Percentiles rank a stretch among this genome's conserved stretches.
These are phyloP conservation scores for Danielozyma ontarioensis DNA, from an alignment of 805 yeast species.

Conservation along the genomic window DNA sequence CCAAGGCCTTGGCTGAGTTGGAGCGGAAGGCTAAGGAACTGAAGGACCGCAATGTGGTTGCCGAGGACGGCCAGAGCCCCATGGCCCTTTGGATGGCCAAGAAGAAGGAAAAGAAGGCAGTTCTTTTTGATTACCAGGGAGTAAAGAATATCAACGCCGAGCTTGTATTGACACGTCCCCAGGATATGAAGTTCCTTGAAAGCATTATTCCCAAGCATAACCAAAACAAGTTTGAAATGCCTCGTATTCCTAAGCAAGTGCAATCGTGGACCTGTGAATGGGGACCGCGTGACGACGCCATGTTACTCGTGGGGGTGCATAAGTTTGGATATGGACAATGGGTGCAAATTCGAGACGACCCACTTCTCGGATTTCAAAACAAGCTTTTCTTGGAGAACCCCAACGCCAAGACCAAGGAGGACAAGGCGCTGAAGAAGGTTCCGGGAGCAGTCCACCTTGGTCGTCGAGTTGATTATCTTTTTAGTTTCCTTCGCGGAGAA, in stretches of 20 bases:
- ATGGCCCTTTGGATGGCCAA: slow-evolving; percentile 54
- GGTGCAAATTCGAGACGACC: slow-evolving; percentile 93
- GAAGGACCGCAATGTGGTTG: slow-evolving; percentile 36
- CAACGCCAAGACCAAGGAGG: slow-evolving; percentile 10
- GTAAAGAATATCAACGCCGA: slow-evolving; percentile 92
- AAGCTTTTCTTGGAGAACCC: slow-evolving; percentile 63
- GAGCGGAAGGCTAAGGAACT: slow-evolving; percentile 58
- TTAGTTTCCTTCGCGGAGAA: slow-evolving; percentile 63
- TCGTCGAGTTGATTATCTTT: slow-evolving; percentile 84
- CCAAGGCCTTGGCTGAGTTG: slow-evolving; percentile 48
- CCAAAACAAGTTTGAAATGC: slow-evolving; percentile 56
- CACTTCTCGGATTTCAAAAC: slow-evolving; percentile 77
- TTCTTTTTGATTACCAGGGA: slow-evolving; percentile 80
- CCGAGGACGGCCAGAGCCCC: slow-evolving; percentile 39
- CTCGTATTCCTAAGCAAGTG: slow-evolving; percentile 67
- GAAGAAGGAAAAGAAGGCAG: slow-evolving; percentile 83
- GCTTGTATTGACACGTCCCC: slow-evolving; percentile 72
- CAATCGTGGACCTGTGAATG: slow-evolving; percentile 90
- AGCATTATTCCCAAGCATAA: slow-evolving; percentile 49
- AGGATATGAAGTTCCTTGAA: slow-evolving; percentile 69
- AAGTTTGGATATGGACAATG: slow-evolving; percentile 97
- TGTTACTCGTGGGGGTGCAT: slow-evolving; percentile 77
- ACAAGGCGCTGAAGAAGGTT: slow-evolving; percentile 51
- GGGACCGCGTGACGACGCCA: slow-evolving; percentile 79
- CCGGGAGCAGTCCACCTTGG: slow-evolving; percentile 92